Base-by-base conservation (phyloP, 352 stramenopile genomes). In the Phytopythium kandeliae region DNA sequence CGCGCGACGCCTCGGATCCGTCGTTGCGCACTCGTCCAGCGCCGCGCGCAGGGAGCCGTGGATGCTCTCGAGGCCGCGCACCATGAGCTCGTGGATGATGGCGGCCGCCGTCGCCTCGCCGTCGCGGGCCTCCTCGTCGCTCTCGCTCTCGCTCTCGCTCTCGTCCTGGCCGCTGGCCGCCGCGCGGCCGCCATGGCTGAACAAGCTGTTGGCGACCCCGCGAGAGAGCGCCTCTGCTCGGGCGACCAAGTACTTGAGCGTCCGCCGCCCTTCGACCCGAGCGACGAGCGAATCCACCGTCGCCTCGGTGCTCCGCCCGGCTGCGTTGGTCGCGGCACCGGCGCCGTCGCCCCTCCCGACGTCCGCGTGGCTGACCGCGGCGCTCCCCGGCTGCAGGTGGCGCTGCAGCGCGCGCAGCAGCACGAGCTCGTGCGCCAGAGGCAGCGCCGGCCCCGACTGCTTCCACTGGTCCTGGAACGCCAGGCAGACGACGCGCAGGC, bases 381-480 rank as follows among this genome's bases (percentile, higher is more conserved):
- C 48, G 26, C 25, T 58, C 44, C 55, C 47, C 12, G 54, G 54
- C 36, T 69, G 60, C 35, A 85, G 58, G 28, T 83, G 69, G 11
- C 43, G 59, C 36, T 41, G 51, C 48, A 88, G 70, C 24, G 75
- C 56, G 51, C 60, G 58, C 3, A 90, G 58, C 28, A 90, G 53
- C 34, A 70, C 51, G 46, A 82, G 62, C 34, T 90, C 74, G 4
- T 85, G 62, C 22, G 58, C 46, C 7, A 80, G 42, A 16, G 70
- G 53, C 19, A 90, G 36, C 9, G 53, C 38, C 1, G 55, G 17
- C 10, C 69, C 49, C 25, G 59, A n/a, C 5, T 65, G 30, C 50
- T 83, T 76, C 61, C 56, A 75, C 9, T 77, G 53, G 17, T 61
- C 58, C 58, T 77, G 65, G 36, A 91, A 84, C 16, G 69, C 58